Evolutionary conservation across 148 eudicot genomes (phyloP).

Genomic region (Chenopodium album): DNA sequence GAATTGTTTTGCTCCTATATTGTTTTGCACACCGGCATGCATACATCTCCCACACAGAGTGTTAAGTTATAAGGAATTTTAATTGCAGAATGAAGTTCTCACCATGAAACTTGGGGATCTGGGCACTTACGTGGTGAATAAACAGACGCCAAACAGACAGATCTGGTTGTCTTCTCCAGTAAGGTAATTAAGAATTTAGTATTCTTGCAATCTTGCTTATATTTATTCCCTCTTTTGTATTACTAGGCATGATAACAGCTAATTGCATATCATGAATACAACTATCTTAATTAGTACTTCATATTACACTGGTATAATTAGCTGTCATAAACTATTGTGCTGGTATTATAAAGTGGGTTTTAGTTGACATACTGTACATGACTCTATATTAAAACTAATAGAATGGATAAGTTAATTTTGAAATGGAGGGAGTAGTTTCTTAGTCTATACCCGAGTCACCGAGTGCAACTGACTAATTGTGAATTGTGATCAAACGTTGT

Average conservation of each 20-base stretch:
- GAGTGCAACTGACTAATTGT: too few relatives aligned
- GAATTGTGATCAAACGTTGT: too few relatives aligned
- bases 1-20: constrained; percentile 11
- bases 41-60: neutral
- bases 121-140: constrained; percentile 92
- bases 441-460: too few relatives aligned
- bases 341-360: too few relatives aligned
- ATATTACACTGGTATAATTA: too few relatives aligned
- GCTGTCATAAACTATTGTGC: too few relatives aligned
- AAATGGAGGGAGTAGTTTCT: too few relatives aligned
- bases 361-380: too few relatives aligned
- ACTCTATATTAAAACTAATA: neutral
- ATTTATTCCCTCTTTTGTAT: neutral
- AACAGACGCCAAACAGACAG: constrained; percentile 94
- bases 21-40: neutral
- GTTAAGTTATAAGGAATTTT: neutral
- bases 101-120: constrained; percentile 72
- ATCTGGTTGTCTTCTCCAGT: constrained; percentile 96
- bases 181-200: constrained; percentile 46
- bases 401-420: too few relatives aligned
- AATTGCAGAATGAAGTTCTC: constrained; percentile 79
- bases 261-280: too few relatives aligned
- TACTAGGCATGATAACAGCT: neutral
- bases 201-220: neutral
- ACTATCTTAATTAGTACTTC: too few relatives aligned